Base-by-base conservation (phyloP, 768 basidiomycete genomes). In the Exsudoporus frostii region DNA sequence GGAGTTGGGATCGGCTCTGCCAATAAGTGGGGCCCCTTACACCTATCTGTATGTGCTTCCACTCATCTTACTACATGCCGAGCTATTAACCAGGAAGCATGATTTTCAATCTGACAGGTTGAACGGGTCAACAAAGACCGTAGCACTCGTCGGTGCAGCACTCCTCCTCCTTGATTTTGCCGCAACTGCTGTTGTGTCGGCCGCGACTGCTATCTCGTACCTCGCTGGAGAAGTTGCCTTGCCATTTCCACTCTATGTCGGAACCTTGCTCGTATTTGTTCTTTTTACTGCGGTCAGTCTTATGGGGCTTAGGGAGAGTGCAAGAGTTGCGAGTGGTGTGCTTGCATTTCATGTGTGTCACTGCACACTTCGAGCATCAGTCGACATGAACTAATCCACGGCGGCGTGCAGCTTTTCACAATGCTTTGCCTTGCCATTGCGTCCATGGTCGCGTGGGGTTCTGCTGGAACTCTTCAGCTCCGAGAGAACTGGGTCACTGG, bases 151-250 rank as follows among this genome's bases (percentile, higher is more conserved):
- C n/a, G 84, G 80, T 7, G 86, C 86, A 1, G 75, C 84, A 0
- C 73, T 87, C 8, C 77, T 88, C 0, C 70, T 89, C n/a, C 74
- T 91, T 4, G 88, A 91, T 64, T 87, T 83, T 43, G 75, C 83
- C 5, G 78, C 85, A 4, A 90, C 86, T 0, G 75, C 83, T 0
- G 80, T 86, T 14, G 84, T 88, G 19, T 88, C 88, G 0, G 86
- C 88, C 0, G 84, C 86, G 4, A 88, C 88, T 0, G 87, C 88
- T 0, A 74, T 79, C 4, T 74, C 80, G 4, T 90, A 90, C 56
- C 78, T 90, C 34, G 73, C 75, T 3, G 85, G 85, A 22, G 87
- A 90, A 62, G 76, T 85, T 1, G 54, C 63, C 3, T 64, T 86
- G 9, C 84, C 84, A 0, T 83, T 88, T 60, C 79, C 82, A 1